Percentiles rank a stretch among this genome's conserved stretches.
Evolutionary conservation across 176 grass and related monocot species (phyloP).

Genomic region (Carex kokanica): DNA sequence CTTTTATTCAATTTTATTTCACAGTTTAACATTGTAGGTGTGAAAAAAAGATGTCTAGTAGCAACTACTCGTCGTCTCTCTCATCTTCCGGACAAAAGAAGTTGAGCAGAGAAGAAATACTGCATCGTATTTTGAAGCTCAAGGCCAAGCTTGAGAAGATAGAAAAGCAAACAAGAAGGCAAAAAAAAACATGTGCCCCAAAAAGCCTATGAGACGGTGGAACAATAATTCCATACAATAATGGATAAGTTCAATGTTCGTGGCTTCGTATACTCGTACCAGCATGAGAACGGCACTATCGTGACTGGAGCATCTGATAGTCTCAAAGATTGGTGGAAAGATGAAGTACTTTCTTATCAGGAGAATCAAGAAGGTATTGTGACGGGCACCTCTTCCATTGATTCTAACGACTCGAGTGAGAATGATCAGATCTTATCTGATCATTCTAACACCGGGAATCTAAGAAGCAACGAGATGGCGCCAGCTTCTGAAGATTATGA

Average conservation of each 20-base stretch:
- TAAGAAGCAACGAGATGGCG: too few relatives aligned
- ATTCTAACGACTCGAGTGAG: too few relatives aligned
- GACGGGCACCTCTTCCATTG: too few relatives aligned
- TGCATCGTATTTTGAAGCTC: background rate
- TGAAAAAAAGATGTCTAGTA: background rate
- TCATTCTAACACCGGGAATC: too few relatives aligned
- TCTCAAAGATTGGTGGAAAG: background rate
- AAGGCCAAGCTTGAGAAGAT: background rate
- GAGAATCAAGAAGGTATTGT: too few relatives aligned
- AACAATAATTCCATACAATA: background rate
- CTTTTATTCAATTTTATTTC: background rate
- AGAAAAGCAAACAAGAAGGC: background rate
- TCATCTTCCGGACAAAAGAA: background rate
- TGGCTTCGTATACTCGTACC: background rate
- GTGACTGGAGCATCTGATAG: background rate
- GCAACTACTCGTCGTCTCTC: background rate
- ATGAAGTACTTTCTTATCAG: too few relatives aligned
- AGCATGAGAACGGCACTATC: background rate
- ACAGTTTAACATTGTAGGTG: background rate
- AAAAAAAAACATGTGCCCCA: background rate
- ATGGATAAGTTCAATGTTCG: background rate
- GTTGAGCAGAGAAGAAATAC: background rate
- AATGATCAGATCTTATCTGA: too few relatives aligned
- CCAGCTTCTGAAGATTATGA: too few relatives aligned
- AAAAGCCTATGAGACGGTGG: background rate